Percentiles rank a stretch among this genome's conserved stretches.
Evolutionary conservation across 768 basidiomycete genomes (phyloP).

Genomic region (Piloderma croceum): DNA sequence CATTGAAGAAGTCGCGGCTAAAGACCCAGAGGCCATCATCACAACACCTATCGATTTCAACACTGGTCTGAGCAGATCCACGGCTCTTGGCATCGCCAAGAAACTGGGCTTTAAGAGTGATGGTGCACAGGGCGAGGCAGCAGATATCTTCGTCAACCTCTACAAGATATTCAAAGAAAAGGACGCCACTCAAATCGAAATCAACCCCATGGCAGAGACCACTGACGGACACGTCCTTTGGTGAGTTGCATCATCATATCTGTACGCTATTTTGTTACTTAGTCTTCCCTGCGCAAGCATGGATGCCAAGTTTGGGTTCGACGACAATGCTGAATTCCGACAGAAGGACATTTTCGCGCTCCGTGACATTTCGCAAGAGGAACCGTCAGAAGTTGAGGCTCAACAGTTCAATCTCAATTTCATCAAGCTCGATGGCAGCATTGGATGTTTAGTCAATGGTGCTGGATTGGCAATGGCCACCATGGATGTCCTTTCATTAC

Average conservation of each 20-base stretch:
- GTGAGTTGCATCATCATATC: constrained; percentile 38
- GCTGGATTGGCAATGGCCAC: constrained; percentile 99
- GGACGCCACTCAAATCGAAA: constrained; percentile 99
- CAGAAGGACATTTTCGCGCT: constrained; percentile 85
- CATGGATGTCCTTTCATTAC: constrained; percentile 96
- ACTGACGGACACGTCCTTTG: constrained; percentile 89
- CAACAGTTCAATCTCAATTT: constrained; percentile 96
- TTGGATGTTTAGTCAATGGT: constrained; percentile 97
- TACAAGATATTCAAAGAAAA: constrained; percentile 98
- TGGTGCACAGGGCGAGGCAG: constrained; percentile 74
- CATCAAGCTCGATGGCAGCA: constrained; percentile 96
- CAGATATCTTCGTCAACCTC: constrained; percentile 87
- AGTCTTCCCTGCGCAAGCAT: constrained; percentile 52
- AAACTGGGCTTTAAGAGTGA: constrained; percentile 84
- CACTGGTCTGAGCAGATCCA: constrained; percentile 67
- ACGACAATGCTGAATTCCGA: constrained; percentile 98
- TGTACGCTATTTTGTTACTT: constrained; percentile 4
- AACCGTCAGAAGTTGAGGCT: constrained; percentile 95
- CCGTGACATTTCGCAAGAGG: constrained; percentile 92
- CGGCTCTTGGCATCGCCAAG: constrained; percentile 75
- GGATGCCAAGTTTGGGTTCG: constrained; percentile 99
- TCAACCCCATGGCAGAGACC: constrained; percentile 95
- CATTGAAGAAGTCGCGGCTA: constrained; percentile 97
- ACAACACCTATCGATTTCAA: constrained; percentile 87
- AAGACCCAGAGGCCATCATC: constrained; percentile 91